Evolutionary conservation across 352 stramenopile species (phyloP).

Genomic region (Phytopythium boreale): DNA sequence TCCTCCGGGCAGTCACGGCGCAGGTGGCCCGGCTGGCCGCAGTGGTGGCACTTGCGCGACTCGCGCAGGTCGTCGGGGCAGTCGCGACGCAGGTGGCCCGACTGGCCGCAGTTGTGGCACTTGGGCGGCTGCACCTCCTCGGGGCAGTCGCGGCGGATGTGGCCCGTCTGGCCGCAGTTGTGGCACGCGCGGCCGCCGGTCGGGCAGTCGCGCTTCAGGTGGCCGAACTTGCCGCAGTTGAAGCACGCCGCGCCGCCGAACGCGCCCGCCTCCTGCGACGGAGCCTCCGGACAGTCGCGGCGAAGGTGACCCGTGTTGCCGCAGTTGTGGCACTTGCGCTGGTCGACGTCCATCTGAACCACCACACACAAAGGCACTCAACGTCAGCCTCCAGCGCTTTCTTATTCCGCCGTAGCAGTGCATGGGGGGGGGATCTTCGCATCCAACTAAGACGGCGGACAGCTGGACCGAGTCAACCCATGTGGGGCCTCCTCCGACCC

Average conservation of each 20-base stretch:
- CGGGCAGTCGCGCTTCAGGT: constrained; percentile 84
- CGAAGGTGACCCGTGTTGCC: constrained; percentile 68
- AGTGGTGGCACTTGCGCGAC: constrained; percentile 76
- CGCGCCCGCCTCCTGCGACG: constrained; percentile 34
- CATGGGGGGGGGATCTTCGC: constrained; percentile 8
- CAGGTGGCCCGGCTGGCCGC: constrained; percentile 61
- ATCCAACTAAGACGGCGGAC: constrained; percentile 1
- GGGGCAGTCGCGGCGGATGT: constrained; percentile 79
- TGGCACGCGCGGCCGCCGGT: constrained; percentile 67
- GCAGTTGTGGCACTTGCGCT: constrained; percentile 83
- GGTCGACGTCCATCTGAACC: constrained; percentile 38
- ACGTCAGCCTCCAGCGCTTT: constrained; percentile 1
- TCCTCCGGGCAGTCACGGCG: constrained; percentile 81
- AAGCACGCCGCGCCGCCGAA: constrained; percentile 52
- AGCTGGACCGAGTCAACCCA: background rate
- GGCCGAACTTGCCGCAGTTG: constrained; percentile 71
- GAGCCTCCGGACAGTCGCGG: constrained; percentile 68
- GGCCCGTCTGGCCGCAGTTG: constrained; percentile 76
- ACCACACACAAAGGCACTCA: background rate
- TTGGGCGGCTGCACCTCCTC: constrained; percentile 70
- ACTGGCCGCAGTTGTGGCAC: constrained; percentile 80
- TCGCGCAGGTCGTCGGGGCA: constrained; percentile 68
- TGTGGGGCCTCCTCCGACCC: background rate
- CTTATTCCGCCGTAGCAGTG: background rate
- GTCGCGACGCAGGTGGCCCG: constrained; percentile 66